Base-by-base conservation (phyloP, 2,329 filamentous ascomycete genomes). In the Coniochaeta sp. region DNA sequence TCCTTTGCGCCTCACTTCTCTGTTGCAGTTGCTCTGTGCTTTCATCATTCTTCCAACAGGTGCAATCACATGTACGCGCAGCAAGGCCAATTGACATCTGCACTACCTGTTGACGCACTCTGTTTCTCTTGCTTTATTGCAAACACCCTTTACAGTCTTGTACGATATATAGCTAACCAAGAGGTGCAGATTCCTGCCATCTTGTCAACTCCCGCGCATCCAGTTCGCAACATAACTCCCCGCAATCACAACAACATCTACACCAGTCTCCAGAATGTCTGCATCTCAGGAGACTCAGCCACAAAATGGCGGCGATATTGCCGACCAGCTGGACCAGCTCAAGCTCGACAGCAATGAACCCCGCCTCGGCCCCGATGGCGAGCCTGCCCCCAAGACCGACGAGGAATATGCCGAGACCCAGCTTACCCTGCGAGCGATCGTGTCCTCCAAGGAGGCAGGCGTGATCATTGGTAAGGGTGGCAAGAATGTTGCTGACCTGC, bases 381-480 rank as follows among this genome's bases (percentile, higher is more conserved):
- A 92, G 62, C 81, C 82, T 56, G 81, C 82, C 55, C 92, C 90
- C 63, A 94, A 92, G 76, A 95, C 92, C 53, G 94, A 99, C 62
- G 91, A 97, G 68, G 94, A 99, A 71, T 99, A 99, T 67, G 91
- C 90, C 49, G 83, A 91, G 68, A 85, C 91, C 50, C 89, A 95
- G 72, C 79, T 99, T 64, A 99, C 94, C 56, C 83, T 99, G 57
- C 89, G 94, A 68, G 94, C 94, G 62, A 96, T 99, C 67, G 94
- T 99, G 60, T 96, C 94, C 30, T 96, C 94, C 69, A 97, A 97
- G 76, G 94, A 99, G 74, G 94, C 94, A 54, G 94, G 94, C 66
- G 91, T 99, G 63, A 97, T 99, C 71, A 99, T 99, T 70, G 94
- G 94, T 71, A 99, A 99, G 76, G 91, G 87, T 53, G 94, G 94